Conservation (phyloP, 192 early-diverging fungal species). For the Geranomyces variabilis region DNA sequence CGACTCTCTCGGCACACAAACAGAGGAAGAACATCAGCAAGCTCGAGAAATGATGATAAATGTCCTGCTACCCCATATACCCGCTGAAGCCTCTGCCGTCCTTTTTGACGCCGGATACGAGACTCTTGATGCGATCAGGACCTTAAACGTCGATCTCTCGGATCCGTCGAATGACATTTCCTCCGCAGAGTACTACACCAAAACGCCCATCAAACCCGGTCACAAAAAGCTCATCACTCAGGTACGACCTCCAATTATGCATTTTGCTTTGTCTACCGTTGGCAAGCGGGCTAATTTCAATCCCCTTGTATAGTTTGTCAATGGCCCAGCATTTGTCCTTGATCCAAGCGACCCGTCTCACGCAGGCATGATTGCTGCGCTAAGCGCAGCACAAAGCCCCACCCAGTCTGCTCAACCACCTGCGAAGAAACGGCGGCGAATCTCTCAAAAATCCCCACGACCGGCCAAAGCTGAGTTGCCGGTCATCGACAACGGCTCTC, state of each 20-base stretch:
- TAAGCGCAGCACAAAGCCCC: slow-evolving; percentile 3
- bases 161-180: slow-evolving; percentile 28
- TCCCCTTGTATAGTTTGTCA: slow-evolving; percentile 29
- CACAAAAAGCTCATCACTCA: slow-evolving; percentile 34
- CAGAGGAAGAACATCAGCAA: slow-evolving; percentile 6
- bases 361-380: slow-evolving; percentile 16
- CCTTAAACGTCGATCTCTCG: slow-evolving; percentile 25
- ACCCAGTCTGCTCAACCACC: neutral
- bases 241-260: neutral
- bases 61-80: slow-evolving; percentile 19
- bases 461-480: no score
- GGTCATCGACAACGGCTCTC: no score
- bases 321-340: slow-evolving; percentile 18
- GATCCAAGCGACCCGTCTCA: slow-evolving; percentile 27
- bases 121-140: slow-evolving; percentile 29
- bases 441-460: no score
- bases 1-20: neutral
- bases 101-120: slow-evolving; percentile 38
- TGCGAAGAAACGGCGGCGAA: slow-evolving; percentile 9
- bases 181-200: slow-evolving; percentile 29
- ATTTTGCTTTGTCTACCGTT: no score
- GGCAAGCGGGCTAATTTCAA: no score
- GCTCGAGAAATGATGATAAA: slow-evolving; percentile 28
- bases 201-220: slow-evolving; percentile 31
- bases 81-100: slow-evolving; percentile 22